These are phyloP conservation scores for Ajuga reptans DNA, from an alignment of 305 asterid genomes.

Conservation along the genomic window DNA sequence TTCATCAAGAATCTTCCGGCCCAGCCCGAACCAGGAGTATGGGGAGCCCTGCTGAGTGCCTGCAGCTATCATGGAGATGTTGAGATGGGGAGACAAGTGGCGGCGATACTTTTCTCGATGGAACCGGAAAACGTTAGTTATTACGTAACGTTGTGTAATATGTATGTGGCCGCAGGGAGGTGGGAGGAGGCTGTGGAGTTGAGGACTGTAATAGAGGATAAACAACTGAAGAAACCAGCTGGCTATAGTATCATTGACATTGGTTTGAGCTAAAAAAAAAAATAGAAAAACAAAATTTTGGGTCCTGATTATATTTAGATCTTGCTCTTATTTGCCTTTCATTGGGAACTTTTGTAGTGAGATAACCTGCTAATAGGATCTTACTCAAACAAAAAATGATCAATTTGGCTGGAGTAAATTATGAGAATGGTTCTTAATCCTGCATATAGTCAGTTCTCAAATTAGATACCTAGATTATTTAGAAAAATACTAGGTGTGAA, in stretches of 20 bases:
- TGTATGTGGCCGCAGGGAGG: slow-evolving; percentile 55
- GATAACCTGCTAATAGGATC: not conserved
- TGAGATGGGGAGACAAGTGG: slow-evolving; percentile 54
- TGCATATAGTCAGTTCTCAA: no score
- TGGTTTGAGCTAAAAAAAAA: slow-evolving; percentile 21
- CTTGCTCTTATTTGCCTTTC: not conserved
- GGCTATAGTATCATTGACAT: slow-evolving; percentile 48
- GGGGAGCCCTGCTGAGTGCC: slow-evolving; percentile 64
- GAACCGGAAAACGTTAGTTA: slow-evolving; percentile 59
- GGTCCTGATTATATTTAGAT: not conserved
- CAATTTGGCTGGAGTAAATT: no score
- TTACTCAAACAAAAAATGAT: no score
- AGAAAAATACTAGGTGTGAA: no score
- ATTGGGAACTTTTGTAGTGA: not conserved
- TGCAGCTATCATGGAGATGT: slow-evolving; percentile 53
- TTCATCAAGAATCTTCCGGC: slow-evolving; percentile 35
- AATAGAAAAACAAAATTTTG: not conserved
- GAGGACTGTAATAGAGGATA: slow-evolving; percentile 41
- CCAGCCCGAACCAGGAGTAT: slow-evolving; percentile 35
- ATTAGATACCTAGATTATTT: no score
- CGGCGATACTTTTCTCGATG: slow-evolving; percentile 30
- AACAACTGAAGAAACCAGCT: slow-evolving; percentile 41
- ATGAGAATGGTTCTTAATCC: no score
- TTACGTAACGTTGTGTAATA: slow-evolving; percentile 44
- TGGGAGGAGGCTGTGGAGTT: slow-evolving; percentile 67